phyloP scores from a whole-genome alignment of 345 rosid species.

The Ricinus communis region DNA sequence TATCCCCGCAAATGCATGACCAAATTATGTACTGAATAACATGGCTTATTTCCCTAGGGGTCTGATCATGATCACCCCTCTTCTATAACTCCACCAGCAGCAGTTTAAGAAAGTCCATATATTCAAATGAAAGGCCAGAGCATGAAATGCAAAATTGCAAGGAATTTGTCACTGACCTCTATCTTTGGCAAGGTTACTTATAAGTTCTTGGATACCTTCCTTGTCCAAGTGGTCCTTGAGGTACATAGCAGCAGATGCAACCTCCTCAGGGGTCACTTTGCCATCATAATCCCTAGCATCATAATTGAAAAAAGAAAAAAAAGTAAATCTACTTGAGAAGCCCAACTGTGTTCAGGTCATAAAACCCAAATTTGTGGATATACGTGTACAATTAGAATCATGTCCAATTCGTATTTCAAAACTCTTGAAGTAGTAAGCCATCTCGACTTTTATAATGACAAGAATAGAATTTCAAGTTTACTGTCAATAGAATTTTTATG shows the following conservation, averaged over 20 bases:
- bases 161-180: slow-evolving; percentile 50
- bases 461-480: too few relatives aligned
- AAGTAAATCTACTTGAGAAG: slow-evolving; percentile 7
- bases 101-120: background rate
- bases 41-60: background rate
- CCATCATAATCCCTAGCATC: slow-evolving; percentile 84
- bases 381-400: too few relatives aligned
- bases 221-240: slow-evolving; percentile 79
- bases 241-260: slow-evolving; percentile 82
- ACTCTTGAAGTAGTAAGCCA: background rate
- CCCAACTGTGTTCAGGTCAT: background rate
- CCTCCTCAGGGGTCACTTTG: slow-evolving; percentile 92
- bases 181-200: slow-evolving; percentile 83
- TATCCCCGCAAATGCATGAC: background rate
- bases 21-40: background rate
- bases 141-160: background rate
- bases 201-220: slow-evolving; percentile 90
- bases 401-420: too few relatives aligned
- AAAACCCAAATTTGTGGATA: background rate
- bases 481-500: too few relatives aligned
- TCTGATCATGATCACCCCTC: background rate
- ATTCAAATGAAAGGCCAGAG: background rate
- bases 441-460: background rate
- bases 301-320: slow-evolving; percentile 22
- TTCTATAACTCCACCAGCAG: background rate